Conservation (phyloP, 1,284 basidiomycete genomes). For the Schizopora paradoxa region DNA sequence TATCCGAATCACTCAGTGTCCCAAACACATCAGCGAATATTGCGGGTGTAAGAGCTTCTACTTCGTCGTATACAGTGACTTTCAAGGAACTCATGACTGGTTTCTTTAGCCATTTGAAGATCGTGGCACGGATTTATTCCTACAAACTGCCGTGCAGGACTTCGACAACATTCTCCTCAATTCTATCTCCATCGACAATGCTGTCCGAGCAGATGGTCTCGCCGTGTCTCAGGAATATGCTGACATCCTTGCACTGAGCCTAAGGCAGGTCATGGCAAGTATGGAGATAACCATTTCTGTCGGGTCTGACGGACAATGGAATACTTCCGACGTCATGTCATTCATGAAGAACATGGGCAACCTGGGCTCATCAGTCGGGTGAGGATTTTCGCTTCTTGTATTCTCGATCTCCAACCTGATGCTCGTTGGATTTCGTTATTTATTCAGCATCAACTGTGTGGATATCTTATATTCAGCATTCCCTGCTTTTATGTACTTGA, state of each 20-base stretch:
- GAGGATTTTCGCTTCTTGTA: neutral
- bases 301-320: slow-evolving; percentile 24
- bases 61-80: too few species aligned
- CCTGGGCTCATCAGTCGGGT: neutral
- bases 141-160: slow-evolving; percentile 34
- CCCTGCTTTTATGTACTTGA: slow-evolving; percentile 42
- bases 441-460: slow-evolving; percentile 34
- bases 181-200: slow-evolving; percentile 33
- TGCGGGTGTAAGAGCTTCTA: too few species aligned
- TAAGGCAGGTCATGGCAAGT: slow-evolving; percentile 35
- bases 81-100: neutral
- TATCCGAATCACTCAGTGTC: slow-evolving; percentile 19
- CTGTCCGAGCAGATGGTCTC: slow-evolving; percentile 26
- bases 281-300: slow-evolving; percentile 34
- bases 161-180: slow-evolving; percentile 24
- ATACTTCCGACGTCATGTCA: slow-evolving; percentile 18
- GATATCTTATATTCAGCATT: slow-evolving; percentile 43
- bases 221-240: slow-evolving; percentile 31
- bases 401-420: neutral
- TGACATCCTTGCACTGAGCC: slow-evolving; percentile 33
- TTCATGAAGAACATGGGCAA: slow-evolving; percentile 12
- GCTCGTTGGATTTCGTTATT: neutral
- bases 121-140: slow-evolving; percentile 34
- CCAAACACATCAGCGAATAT: slow-evolving; percentile 17
- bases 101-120: slow-evolving; percentile 28